Evolutionary conservation across 352 stramenopile genomes (phyloP).

Genomic region (Blastocystis sp.): DNA sequence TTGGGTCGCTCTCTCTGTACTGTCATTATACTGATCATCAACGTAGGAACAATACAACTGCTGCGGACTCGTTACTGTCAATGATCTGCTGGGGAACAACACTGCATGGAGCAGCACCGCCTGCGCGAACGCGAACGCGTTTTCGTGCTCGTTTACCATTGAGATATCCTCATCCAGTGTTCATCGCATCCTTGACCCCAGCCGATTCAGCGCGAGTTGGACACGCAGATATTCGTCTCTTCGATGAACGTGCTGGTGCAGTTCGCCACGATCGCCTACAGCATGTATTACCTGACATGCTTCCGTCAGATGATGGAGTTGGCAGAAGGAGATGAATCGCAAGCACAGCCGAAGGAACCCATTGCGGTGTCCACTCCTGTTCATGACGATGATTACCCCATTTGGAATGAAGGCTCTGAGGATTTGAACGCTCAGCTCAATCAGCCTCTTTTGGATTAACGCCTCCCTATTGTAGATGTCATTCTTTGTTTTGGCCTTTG

Average conservation of each 20-base stretch:
- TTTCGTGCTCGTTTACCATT: not conserved
- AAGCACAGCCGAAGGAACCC: no score
- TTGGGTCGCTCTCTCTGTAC: conserved; percentile 17
- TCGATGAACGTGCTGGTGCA: conserved; percentile 19
- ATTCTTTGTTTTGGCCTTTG: no score
- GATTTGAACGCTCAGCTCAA: no score
- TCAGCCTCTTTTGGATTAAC: no score
- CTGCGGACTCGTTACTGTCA: conserved; percentile 15
- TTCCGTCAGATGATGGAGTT: not conserved
- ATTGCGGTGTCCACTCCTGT: no score
- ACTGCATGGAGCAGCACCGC: not conserved
- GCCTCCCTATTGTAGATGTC: no score
- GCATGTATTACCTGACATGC: conserved; percentile 31
- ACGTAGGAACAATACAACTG: not conserved
- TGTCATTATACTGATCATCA: not conserved
- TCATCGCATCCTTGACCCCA: not conserved
- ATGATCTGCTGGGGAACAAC: conserved; percentile 27
- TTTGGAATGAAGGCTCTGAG: no score
- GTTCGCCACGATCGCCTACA: conserved; percentile 7
- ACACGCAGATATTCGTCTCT: conserved; percentile 19
- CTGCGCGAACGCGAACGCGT: not conserved
- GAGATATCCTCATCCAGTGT: not conserved
- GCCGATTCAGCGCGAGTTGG: not conserved
- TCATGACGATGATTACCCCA: no score
- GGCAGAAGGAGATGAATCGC: not conserved